These are phyloP conservation scores for Aspergillus baeticus DNA, from an alignment of 495 filamentous ascomycete species.

Conservation along the genomic window DNA sequence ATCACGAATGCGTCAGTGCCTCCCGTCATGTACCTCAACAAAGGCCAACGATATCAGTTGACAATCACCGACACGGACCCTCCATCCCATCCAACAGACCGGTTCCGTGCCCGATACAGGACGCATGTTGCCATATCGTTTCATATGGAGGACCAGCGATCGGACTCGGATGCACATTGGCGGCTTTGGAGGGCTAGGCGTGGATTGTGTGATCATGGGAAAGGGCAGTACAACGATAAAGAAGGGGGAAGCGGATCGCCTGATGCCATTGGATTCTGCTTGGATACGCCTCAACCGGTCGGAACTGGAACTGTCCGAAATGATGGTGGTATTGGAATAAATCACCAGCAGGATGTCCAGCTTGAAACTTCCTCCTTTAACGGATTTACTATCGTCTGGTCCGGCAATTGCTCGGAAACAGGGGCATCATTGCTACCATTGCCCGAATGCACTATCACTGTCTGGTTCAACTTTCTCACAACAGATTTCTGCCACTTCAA, in stretches of 20 bases:
- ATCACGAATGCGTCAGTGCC: no score
- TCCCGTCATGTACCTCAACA: constrained; percentile 93
- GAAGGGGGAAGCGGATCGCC: no score
- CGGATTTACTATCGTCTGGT: no score
- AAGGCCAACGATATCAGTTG: constrained; percentile 86
- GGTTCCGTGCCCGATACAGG: constrained; percentile 57
- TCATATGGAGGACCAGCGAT: constrained; percentile 85
- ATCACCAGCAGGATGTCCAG: no score
- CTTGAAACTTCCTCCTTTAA: no score
- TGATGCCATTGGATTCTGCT: no score
- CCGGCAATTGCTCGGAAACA: no score
- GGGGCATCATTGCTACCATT: constrained; percentile 57
- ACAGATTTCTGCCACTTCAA: constrained; percentile 98
- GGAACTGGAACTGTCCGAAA: no score
- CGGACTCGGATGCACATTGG: constrained; percentile 82
- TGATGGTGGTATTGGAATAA: no score
- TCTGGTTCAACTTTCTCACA: constrained; percentile 96
- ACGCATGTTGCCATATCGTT: constrained; percentile 91
- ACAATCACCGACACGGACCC: constrained; percentile 66
- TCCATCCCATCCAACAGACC: constrained; percentile 42
- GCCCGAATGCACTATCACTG: constrained; percentile 77
- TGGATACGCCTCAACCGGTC: no score
- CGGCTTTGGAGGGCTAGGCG: constrained; percentile 63
- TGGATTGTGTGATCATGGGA: no score
- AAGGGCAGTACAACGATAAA: constrained; percentile 61